phyloP scores from a whole-genome alignment of 345 rosid genomes.

The Eucalyptus dawsonii region DNA sequence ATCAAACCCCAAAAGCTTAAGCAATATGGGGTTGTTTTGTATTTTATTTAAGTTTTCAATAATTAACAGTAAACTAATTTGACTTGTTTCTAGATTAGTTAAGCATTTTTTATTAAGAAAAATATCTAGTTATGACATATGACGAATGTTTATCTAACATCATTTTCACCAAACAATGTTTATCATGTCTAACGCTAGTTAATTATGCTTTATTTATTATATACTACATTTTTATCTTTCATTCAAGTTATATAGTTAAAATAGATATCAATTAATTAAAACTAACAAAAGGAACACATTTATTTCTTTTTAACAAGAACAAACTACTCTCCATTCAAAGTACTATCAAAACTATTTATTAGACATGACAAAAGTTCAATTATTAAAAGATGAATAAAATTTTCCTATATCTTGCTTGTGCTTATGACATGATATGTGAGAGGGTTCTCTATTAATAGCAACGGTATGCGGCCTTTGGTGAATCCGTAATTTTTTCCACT shows the following conservation, averaged over 20 bases:
- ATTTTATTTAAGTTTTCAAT: no score
- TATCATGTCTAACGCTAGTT: not conserved
- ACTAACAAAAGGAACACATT: not conserved
- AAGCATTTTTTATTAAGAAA: not conserved
- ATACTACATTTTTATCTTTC: not conserved
- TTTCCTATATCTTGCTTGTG: not conserved
- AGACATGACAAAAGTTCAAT: not conserved
- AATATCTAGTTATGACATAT: not conserved
- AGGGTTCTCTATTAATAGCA: not conserved
- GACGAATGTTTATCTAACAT: not conserved
- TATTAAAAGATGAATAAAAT: not conserved
- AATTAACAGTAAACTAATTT: not conserved
- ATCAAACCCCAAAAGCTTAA: not conserved
- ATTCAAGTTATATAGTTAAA: not conserved
- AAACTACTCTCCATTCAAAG: not conserved
- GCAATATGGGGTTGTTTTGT: not conserved
- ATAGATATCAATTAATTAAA: not conserved
- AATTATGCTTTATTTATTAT: not conserved
- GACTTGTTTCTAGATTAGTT: not conserved
- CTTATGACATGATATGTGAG: not conserved
- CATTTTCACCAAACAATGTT: not conserved
- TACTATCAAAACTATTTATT: not conserved
- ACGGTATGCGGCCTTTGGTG: not conserved
- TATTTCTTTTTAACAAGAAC: not conserved
- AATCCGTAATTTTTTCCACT: not conserved